These are phyloP conservation scores for Colletotrichum tofieldiae DNA, from an alignment of 2,329 filamentous ascomycete species.

Conservation along the genomic window DNA sequence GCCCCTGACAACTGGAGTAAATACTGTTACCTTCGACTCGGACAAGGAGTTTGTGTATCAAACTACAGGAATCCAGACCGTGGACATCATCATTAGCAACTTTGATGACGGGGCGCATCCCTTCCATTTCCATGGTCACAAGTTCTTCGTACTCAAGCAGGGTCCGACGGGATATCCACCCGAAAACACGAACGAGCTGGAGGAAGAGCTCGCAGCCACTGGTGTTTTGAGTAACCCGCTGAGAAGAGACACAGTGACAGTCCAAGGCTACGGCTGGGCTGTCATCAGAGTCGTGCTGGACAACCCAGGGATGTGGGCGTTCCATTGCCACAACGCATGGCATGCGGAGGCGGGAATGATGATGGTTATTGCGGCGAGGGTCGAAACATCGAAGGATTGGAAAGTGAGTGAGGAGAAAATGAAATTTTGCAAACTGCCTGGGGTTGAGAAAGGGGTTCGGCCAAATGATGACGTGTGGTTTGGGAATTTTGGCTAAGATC, in stretches of 20 bases:
- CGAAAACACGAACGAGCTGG: constrained; percentile 44
- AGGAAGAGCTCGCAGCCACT: constrained; percentile 43
- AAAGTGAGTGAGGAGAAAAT: constrained; percentile 44
- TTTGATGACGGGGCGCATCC: constrained; percentile 55
- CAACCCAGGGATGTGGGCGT: constrained; percentile 71
- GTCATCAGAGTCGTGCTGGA: constrained; percentile 70
- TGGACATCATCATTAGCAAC: constrained; percentile 53
- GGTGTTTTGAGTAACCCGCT: constrained; percentile 51
- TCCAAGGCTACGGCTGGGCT: constrained; percentile 69
- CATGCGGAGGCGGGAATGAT: constrained; percentile 71
- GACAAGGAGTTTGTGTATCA: constrained; percentile 43
- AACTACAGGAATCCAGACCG: constrained; percentile 18
- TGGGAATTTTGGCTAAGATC: constrained; percentile 47
- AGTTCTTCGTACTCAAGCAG: constrained; percentile 64
- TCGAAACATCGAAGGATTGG: constrained; percentile 49
- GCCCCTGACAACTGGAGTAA: constrained; percentile 46
- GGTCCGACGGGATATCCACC: constrained; percentile 55
- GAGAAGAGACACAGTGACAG: constrained; percentile 62
- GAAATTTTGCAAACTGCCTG: constrained; percentile 50
- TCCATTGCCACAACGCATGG: constrained; percentile 74
- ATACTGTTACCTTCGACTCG: constrained; percentile 50
- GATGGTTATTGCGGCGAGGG: constrained; percentile 68
- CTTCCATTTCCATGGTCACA: constrained; percentile 73
- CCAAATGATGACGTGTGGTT: constrained; percentile 57
- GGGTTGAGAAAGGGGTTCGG: constrained; percentile 51